Percentiles rank a stretch among this genome's conserved stretches.
Evolutionary conservation across 2,329 filamentous ascomycete genomes (phyloP).

Genomic region (Neonectria ditissima): DNA sequence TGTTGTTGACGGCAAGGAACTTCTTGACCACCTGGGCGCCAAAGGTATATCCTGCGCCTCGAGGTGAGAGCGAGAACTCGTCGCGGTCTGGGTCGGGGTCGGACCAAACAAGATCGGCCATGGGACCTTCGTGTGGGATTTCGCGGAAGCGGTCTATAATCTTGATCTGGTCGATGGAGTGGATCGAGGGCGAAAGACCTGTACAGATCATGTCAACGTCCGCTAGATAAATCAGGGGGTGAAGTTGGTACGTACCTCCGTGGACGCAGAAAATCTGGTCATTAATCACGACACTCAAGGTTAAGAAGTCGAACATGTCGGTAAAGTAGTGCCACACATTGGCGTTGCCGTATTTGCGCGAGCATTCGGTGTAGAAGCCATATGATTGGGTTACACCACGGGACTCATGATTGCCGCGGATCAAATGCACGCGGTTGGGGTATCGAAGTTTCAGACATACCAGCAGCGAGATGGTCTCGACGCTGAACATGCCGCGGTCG

Average conservation of each 20-base stretch:
- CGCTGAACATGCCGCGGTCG: conserved; percentile 97
- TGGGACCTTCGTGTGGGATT: conserved; percentile 97
- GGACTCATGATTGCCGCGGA: conserved; percentile 97
- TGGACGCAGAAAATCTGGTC: conserved; percentile 99
- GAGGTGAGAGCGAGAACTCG: conserved; percentile 93
- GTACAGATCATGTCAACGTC: conserved; percentile 14
- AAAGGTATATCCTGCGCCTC: conserved; percentile 97
- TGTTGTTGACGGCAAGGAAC: conserved; percentile 95
- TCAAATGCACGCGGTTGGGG: conserved; percentile 93
- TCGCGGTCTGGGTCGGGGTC: conserved; percentile 97
- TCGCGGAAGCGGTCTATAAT: conserved; percentile 99
- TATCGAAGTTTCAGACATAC: conserved; percentile 98
- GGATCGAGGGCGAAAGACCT: conserved; percentile 89
- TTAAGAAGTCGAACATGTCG: conserved; percentile 99
- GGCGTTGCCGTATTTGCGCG: conserved; percentile 96
- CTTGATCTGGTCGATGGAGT: conserved; percentile 99
- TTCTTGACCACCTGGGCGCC: conserved; percentile 98
- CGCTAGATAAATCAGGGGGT: conserved; percentile 17
- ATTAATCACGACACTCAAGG: conserved; percentile 96
- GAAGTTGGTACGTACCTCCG: conserved; percentile 68
- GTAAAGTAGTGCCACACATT: conserved; percentile 99
- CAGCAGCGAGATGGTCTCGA: conserved; percentile 97
- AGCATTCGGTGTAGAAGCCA: conserved; percentile 98
- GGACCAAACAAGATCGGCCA: conserved; percentile 99
- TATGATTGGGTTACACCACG: conserved; percentile 98